A percentile compares a stretch with the other conserved stretches of the same genome.
Conservation (phyloP, 1,284 basidiomycete genomes). For the Coriolopsis trogii region DNA sequence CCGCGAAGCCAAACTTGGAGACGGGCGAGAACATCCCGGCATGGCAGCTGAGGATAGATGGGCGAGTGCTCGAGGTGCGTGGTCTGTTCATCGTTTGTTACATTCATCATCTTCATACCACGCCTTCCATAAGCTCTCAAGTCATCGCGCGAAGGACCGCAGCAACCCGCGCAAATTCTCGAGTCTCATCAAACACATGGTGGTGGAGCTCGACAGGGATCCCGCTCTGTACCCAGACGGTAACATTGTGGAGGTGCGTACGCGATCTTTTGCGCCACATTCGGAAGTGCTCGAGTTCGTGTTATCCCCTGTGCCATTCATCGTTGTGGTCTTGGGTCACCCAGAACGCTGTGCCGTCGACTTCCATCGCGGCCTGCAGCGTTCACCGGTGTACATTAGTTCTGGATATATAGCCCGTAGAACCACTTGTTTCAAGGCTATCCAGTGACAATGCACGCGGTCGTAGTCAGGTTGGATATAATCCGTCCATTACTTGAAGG, state of each 20-base stretch:
- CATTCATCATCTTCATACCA: neutral
- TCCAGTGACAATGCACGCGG: no score
- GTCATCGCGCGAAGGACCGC: conserved; percentile 70
- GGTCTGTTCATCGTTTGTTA: neutral
- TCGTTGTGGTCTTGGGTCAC: no score
- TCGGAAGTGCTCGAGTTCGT: neutral
- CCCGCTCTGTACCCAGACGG: conserved; percentile 81
- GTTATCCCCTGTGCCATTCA: neutral
- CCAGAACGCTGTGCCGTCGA: no score
- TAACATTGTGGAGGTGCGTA: conserved; percentile 74
- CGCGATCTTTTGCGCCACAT: neutral
- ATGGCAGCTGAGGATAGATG: conserved; percentile 90
- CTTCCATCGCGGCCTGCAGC: no score
- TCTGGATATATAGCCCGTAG: no score
- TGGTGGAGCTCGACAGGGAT: conserved; percentile 89
- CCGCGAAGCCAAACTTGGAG: conserved; percentile 49
- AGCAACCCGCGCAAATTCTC: conserved; percentile 79
- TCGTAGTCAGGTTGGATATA: no score
- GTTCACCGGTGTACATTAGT: no score
- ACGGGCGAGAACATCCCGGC: conserved; percentile 84
- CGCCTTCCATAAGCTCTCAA: conserved; percentile 48
- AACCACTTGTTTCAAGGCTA: no score
- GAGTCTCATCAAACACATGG: conserved; percentile 81
- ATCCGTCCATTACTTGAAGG: no score
- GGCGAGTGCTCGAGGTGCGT: conserved; percentile 79